Evolutionary conservation across 768 basidiomycete species (phyloP).

Genomic region (Gautieria morchelliformis): DNA sequence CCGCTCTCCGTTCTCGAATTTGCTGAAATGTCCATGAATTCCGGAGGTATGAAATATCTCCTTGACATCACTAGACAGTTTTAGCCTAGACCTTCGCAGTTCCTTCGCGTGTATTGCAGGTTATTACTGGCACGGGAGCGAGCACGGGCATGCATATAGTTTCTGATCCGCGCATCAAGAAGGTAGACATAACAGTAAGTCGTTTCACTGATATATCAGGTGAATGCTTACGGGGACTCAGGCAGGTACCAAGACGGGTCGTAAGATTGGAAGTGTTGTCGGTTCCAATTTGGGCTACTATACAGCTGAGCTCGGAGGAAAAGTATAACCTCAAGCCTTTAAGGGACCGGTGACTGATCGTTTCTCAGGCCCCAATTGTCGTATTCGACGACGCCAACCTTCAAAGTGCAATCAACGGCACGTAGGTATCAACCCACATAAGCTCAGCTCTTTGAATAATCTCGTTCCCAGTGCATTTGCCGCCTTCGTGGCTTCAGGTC

Average conservation of each 20-base stretch:
- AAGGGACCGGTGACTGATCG: neutral
- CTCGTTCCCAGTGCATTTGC: slow-evolving; percentile 42
- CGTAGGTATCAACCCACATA: slow-evolving; percentile 12
- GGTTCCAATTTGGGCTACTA: slow-evolving; percentile 65
- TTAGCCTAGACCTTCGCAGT: slow-evolving; percentile 32
- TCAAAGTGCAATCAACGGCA: slow-evolving; percentile 67
- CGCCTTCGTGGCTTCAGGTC: slow-evolving; percentile 78
- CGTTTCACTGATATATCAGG: neutral
- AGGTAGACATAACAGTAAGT: slow-evolving; percentile 77
- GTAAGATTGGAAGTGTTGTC: slow-evolving; percentile 61
- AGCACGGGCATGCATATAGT: slow-evolving; percentile 57
- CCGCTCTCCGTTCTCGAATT: slow-evolving; percentile 77
- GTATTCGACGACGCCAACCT: slow-evolving; percentile 75
- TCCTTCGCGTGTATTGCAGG: slow-evolving; percentile 63
- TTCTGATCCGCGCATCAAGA: slow-evolving; percentile 55
- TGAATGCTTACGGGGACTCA: slow-evolving; percentile 17
- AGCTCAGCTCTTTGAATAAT: neutral
- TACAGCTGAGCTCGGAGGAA: slow-evolving; percentile 83
- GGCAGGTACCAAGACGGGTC: slow-evolving; percentile 75
- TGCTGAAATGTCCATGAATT: slow-evolving; percentile 48
- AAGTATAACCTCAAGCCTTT: slow-evolving; percentile 32
- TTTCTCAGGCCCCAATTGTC: slow-evolving; percentile 60
- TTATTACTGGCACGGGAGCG: slow-evolving; percentile 64
- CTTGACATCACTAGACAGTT: neutral
- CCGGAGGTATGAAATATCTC: slow-evolving; percentile 43